Evolutionary conservation across 139 green algal genomes (phyloP).

Genomic region (Coelastrella sp.): DNA sequence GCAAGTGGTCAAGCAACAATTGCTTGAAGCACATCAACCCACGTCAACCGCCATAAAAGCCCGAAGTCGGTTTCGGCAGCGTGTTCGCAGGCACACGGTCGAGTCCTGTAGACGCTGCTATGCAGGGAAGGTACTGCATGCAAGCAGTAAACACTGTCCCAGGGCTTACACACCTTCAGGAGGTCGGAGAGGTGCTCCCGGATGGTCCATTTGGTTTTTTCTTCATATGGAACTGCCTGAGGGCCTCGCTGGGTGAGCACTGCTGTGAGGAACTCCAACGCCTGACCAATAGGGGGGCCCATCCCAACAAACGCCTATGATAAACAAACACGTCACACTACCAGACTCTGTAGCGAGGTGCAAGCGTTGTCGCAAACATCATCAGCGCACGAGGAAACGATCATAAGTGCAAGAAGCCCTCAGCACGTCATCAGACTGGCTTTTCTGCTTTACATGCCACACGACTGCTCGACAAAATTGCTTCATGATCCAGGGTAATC

Average conservation of each 20-base stretch:
- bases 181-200: conserved; percentile 82
- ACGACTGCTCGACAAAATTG: background rate
- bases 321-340: background rate
- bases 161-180: conserved; percentile 58
- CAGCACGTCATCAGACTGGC: background rate
- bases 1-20: background rate
- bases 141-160: background rate
- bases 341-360: background rate
- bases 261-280: conserved; percentile 55
- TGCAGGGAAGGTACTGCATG: background rate
- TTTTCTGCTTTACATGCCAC: background rate
- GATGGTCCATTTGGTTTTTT: conserved; percentile 71
- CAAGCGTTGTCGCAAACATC: background rate
- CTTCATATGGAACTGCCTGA: conserved; percentile 74
- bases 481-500: no score
- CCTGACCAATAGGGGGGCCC: conserved; percentile 10
- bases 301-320: background rate
- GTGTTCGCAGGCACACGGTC: no score
- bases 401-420: background rate
- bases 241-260: conserved; percentile 67
- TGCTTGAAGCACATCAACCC: no score
- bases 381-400: background rate
- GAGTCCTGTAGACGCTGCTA: background rate
- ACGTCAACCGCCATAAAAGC: no score
- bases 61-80: no score